phyloP scores from a whole-genome alignment of 306 rosid species.

The Cyclanthera cordifolia region DNA sequence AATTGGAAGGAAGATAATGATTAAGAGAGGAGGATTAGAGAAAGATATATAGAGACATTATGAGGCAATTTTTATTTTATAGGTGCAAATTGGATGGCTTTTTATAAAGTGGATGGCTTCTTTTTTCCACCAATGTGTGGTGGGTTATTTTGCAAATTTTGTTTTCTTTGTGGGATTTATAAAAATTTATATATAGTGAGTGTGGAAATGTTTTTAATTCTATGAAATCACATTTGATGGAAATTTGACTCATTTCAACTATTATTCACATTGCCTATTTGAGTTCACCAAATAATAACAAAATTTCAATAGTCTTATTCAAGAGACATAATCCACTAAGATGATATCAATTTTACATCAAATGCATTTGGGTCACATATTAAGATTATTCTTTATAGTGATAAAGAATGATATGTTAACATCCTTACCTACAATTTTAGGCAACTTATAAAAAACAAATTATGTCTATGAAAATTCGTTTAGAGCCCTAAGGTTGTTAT shows the following conservation, averaged over 20 bases:
- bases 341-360: background rate
- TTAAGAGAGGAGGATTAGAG: background rate
- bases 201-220: background rate
- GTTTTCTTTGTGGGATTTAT: background rate
- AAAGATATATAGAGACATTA: background rate
- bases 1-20: background rate
- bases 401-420: background rate
- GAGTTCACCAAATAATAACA: too few relatives aligned
- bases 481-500: too few relatives aligned
- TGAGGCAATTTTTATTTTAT: background rate
- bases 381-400: background rate
- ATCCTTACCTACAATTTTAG: background rate
- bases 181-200: background rate
- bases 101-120: background rate
- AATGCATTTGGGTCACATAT: background rate
- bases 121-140: constrained; percentile 4
- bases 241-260: background rate
- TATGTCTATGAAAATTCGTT: background rate
- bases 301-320: too few relatives aligned
- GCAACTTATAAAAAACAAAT: background rate
- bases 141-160: background rate
- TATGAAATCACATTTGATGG: background rate
- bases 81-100: background rate
- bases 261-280: too few relatives aligned
- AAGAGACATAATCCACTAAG: too few relatives aligned